Conservation (phyloP, 2,329 filamentous ascomycete species). For the Cladosporium sp. region DNA sequence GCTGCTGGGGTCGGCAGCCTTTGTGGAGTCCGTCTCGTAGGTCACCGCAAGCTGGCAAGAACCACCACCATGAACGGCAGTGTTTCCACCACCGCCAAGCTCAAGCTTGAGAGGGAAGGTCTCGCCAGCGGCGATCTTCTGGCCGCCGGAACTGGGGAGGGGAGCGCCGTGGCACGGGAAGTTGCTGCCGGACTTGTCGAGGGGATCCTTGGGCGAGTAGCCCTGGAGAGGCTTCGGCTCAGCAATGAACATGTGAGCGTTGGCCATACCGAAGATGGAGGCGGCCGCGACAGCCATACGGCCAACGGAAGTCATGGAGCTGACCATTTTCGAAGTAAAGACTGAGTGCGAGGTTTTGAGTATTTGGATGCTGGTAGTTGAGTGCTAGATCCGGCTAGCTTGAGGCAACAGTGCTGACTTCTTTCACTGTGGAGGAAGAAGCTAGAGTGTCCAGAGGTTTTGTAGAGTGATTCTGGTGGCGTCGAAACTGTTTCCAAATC, state of each 20-base stretch:
- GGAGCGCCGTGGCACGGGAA: slow-evolving; percentile 76
- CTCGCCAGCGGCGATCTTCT: slow-evolving; percentile 58
- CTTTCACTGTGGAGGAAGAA: background rate
- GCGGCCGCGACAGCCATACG: slow-evolving; percentile 46
- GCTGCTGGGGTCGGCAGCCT: slow-evolving; percentile 46
- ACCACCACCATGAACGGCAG: slow-evolving; percentile 80
- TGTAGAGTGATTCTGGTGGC: background rate
- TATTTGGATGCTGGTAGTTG: background rate
- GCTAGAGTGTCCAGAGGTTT: background rate
- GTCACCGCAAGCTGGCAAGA: slow-evolving; percentile 87
- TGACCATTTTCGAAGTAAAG: slow-evolving; percentile 12
- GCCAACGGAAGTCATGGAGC: slow-evolving; percentile 40
- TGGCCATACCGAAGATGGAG: slow-evolving; percentile 51
- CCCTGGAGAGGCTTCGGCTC: slow-evolving; percentile 57
- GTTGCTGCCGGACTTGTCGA: slow-evolving; percentile 54
- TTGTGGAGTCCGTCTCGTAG: slow-evolving; percentile 62
- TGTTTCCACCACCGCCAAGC: slow-evolving; percentile 44
- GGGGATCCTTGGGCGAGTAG: slow-evolving; percentile 54
- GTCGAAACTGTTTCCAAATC: slow-evolving; percentile 1
- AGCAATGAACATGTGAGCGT: slow-evolving; percentile 71
- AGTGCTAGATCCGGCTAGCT: slow-evolving; percentile 11
- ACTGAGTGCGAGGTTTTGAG: slow-evolving; percentile 12
- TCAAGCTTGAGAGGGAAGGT: slow-evolving; percentile 56
- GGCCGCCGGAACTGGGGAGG: slow-evolving; percentile 41
- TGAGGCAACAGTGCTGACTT: background rate